Conservation (phyloP, 345 rosid species). For the Reutealis trisperma region DNA sequence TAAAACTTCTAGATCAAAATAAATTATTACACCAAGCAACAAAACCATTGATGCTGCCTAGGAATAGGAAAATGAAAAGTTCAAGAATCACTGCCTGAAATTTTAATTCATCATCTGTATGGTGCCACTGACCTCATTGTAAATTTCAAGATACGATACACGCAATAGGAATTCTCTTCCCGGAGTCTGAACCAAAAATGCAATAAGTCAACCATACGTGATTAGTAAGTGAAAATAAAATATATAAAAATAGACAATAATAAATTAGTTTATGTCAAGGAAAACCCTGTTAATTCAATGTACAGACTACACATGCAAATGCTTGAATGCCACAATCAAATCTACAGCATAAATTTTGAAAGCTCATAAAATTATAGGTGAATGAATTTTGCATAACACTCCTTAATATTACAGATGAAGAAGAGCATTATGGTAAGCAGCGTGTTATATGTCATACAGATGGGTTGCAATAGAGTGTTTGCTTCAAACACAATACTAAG, state of each 20-base stretch:
- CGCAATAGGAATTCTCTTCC: conserved; percentile 98
- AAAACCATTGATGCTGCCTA: too few species aligned
- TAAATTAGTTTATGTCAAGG: not conserved
- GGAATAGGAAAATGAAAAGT: not conserved
- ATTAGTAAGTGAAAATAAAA: conserved; percentile 1
- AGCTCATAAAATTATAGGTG: not conserved
- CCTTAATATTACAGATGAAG: not conserved
- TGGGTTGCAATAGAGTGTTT: not conserved
- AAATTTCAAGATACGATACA: conserved; percentile 97
- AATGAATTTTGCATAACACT: not conserved
- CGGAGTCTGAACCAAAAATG: conserved; percentile 71
- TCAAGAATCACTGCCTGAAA: not conserved
- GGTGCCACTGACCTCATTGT: conserved; percentile 76
- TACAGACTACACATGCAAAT: not conserved
- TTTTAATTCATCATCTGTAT: not conserved
- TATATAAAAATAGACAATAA: not conserved
- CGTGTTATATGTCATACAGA: too few species aligned
- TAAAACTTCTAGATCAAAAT: not conserved
- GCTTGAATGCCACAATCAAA: not conserved
- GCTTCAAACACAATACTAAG: not conserved
- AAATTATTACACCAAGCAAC: not conserved
- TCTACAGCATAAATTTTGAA: too few species aligned
- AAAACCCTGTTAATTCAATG: not conserved
- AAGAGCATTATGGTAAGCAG: not conserved
- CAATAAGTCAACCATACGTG: conserved; percentile 24